These are phyloP conservation scores for Anastatica hierochuntica DNA, from an alignment of 345 rosid species.

Conservation along the genomic window DNA sequence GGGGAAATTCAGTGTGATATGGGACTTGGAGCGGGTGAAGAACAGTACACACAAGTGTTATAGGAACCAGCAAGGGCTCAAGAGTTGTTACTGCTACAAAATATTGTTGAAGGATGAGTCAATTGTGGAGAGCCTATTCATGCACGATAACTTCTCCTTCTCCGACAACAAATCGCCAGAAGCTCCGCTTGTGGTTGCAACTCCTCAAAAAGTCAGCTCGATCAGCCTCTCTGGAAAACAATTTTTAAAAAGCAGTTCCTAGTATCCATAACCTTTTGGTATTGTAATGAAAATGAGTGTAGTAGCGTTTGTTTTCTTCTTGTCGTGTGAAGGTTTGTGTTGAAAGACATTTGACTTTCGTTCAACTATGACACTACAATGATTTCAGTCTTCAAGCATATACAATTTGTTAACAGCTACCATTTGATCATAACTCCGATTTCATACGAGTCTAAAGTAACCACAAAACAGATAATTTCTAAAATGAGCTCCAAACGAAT, in stretches of 20 bases:
- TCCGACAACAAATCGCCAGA: constrained; percentile 57
- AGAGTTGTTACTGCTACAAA: constrained; percentile 96
- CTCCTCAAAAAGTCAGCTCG: constrained; percentile 91
- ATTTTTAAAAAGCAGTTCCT: too few relatives aligned
- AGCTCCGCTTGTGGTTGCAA: constrained; percentile 93
- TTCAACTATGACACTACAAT: too few relatives aligned
- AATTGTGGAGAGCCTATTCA: constrained; percentile 86
- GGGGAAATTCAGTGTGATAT: constrained; percentile 90
- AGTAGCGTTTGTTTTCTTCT: too few relatives aligned
- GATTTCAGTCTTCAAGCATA: constrained; percentile 12
- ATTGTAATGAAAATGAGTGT: too few relatives aligned
- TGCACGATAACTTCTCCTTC: constrained; percentile 61
- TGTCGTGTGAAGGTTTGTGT: too few relatives aligned
- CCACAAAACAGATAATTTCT: background rate
- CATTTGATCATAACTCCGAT: too few relatives aligned
- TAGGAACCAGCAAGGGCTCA: constrained; percentile 78
- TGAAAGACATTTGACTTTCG: too few relatives aligned
- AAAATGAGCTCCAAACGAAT: too few relatives aligned
- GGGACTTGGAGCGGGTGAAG: constrained; percentile 97
- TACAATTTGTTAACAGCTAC: background rate
- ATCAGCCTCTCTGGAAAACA: constrained; percentile 71
- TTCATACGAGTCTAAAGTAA: background rate
- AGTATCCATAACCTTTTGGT: too few relatives aligned
- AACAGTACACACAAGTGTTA: constrained; percentile 78
- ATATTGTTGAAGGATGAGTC: constrained; percentile 85